A percentile compares a stretch with the other conserved stretches of the same genome.
Conservation (phyloP, 2,329 filamentous ascomycete species). For the Apiospora pterosperma region DNA sequence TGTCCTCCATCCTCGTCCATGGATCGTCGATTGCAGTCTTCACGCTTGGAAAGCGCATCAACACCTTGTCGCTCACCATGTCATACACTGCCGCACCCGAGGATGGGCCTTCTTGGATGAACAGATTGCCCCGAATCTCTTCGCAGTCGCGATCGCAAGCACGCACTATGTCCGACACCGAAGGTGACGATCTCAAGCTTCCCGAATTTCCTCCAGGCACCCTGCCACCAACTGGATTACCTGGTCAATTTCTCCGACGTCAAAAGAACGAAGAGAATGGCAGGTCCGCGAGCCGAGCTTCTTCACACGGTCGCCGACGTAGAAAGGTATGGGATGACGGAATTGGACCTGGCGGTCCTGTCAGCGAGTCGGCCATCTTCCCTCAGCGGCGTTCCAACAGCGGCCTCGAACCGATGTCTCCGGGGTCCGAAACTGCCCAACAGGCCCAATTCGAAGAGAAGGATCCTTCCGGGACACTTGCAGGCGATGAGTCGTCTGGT, state of each 20-base stretch:
- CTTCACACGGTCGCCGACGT: slow-evolving; percentile 57
- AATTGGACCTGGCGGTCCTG: slow-evolving; percentile 77
- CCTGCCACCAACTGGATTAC: slow-evolving; percentile 67
- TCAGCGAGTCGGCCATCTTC: slow-evolving; percentile 85
- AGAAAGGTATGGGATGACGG: slow-evolving; percentile 67
- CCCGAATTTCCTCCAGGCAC: slow-evolving; percentile 64
- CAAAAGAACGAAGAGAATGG: slow-evolving; percentile 73
- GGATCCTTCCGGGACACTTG: slow-evolving; percentile 21
- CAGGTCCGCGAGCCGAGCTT: slow-evolving; percentile 53
- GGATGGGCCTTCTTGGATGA: slow-evolving; percentile 92
- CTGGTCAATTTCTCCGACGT: slow-evolving; percentile 75
- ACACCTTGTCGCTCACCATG: slow-evolving; percentile 91
- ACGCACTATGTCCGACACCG: slow-evolving; percentile 76
- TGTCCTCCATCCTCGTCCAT: slow-evolving; percentile 91
- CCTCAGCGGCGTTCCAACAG: slow-evolving; percentile 49
- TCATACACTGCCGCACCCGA: slow-evolving; percentile 91
- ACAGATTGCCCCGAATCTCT: slow-evolving; percentile 72
- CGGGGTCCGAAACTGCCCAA: slow-evolving; percentile 5
- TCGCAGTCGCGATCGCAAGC: slow-evolving; percentile 75
- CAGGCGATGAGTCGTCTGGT: slow-evolving; percentile 15
- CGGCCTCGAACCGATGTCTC: slow-evolving; percentile 27
- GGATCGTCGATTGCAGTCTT: slow-evolving; percentile 98
- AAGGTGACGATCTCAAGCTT: slow-evolving; percentile 61
- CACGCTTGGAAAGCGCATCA: slow-evolving; percentile 95
- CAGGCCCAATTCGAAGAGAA: slow-evolving; percentile 16